Percentiles rank a stretch among this genome's conserved stretches.
These are phyloP conservation scores for Trichoderma sp. DNA, from an alignment of 2,329 filamentous ascomycete genomes.

Conservation along the genomic window DNA sequence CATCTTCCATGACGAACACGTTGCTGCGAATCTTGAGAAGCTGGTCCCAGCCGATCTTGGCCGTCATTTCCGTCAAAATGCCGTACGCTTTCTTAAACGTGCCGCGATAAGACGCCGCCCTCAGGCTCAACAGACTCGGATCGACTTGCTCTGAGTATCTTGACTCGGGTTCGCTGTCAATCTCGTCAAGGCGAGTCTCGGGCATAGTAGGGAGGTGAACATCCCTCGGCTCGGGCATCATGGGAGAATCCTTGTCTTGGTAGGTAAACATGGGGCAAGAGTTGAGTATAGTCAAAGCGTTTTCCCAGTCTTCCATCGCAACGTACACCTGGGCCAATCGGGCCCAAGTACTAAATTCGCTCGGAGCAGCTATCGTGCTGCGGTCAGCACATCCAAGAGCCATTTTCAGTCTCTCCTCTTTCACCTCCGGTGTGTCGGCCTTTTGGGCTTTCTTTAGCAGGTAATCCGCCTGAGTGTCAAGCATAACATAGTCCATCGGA, in stretches of 20 bases:
- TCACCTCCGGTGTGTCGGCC: conserved; percentile 57
- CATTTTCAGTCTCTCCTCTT: conserved; percentile 74
- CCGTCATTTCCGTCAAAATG: conserved; percentile 91
- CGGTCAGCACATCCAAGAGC: conserved; percentile 92
- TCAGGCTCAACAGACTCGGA: conserved; percentile 79
- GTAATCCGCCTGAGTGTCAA: conserved; percentile 93
- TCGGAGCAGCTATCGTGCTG: conserved; percentile 91
- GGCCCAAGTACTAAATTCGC: conserved; percentile 97
- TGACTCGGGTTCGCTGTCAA: conserved; percentile 86
- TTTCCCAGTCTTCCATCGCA: conserved; percentile 92
- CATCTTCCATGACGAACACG: conserved; percentile 99
- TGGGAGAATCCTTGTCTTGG: conserved; percentile 93
- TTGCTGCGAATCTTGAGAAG: conserved; percentile 92
- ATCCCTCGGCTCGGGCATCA: conserved; percentile 90
- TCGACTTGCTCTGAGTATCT: conserved; percentile 85
- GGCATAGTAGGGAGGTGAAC: conserved; percentile 84
- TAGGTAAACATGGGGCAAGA: conserved; percentile 99
- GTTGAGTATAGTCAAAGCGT: conserved; percentile 92
- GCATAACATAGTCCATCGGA: conserved; percentile 96
- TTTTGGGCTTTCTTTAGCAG: conserved; percentile 78
- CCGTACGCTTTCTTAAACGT: conserved; percentile 95
- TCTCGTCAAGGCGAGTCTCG: conserved; percentile 91
- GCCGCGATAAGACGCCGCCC: conserved; percentile 87
- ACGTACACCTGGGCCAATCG: conserved; percentile 92
- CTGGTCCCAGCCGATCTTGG: conserved; percentile 97